These are phyloP conservation scores for Paratinospora sagittata DNA, from an alignment of 164 flowering plant species.

Conservation along the genomic window DNA sequence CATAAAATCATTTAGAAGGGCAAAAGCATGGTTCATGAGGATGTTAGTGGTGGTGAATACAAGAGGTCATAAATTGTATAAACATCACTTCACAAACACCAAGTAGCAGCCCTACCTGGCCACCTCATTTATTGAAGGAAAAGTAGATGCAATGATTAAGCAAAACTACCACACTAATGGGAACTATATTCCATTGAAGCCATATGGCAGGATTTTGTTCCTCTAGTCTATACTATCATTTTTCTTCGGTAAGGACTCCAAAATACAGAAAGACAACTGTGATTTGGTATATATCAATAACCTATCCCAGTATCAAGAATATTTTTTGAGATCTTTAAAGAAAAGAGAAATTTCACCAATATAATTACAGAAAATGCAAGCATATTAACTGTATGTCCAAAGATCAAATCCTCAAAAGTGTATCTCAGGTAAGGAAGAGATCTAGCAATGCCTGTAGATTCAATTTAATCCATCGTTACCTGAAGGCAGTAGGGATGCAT, in stretches of 20 bases:
- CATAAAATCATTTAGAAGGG: constrained; percentile 1
- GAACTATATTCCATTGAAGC: background rate
- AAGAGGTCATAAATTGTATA: background rate
- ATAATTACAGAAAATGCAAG: background rate
- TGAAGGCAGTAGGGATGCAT: no score
- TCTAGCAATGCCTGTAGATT: background rate
- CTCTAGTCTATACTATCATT: background rate
- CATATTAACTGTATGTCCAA: background rate
- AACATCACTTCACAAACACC: no score
- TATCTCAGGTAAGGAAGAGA: background rate
- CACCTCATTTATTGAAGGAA: background rate
- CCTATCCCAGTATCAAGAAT: no score
- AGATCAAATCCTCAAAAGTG: no score
- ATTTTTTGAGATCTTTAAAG: no score
- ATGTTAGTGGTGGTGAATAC: background rate
- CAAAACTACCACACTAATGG: background rate
- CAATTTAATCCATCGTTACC: background rate
- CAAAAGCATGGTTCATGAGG: background rate
- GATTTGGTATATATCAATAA: no score
- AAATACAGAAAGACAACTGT: no score
- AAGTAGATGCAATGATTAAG: background rate
- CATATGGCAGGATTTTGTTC: background rate
- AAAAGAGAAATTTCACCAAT: no score
- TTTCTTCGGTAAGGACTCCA: no score
- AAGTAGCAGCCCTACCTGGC: no score